These are phyloP conservation scores for Lepiota venenata DNA, from an alignment of 768 basidiomycete species.

Conservation along the genomic window DNA sequence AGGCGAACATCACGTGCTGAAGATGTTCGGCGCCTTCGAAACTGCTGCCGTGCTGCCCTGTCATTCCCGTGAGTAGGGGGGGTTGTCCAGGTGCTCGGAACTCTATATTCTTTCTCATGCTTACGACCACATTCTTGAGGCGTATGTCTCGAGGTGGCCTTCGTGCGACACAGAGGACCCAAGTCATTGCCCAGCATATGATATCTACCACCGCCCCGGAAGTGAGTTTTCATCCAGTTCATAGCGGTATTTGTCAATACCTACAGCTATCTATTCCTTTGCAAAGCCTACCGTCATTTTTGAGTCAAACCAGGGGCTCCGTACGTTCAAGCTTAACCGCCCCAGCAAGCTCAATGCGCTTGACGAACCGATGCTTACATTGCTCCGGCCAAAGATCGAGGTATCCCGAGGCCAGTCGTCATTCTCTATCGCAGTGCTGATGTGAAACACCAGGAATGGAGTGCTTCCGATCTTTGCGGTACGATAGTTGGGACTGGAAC, in stretches of 20 bases:
- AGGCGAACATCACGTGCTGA: constrained; percentile 3
- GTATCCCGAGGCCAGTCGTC: constrained; percentile 31
- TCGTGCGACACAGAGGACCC: constrained; percentile 36
- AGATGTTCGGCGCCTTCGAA: background rate
- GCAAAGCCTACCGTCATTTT: constrained; percentile 57
- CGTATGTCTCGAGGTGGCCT: constrained; percentile 39
- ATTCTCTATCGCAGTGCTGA: constrained; percentile 7
- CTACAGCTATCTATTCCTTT: background rate
- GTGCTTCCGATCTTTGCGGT: constrained; percentile 62
- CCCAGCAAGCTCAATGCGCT: constrained; percentile 80
- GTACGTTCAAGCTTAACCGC: constrained; percentile 79
- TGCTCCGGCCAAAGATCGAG: constrained; percentile 72
- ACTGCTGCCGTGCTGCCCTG: constrained; percentile 1
- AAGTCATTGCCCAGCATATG: constrained; percentile 47
- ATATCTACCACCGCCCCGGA: constrained; percentile 38
- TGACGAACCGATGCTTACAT: constrained; percentile 70
- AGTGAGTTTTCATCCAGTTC: constrained; percentile 24
- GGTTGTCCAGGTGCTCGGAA: constrained; percentile 2
- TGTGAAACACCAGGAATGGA: constrained; percentile 60
- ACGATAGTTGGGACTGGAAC: constrained; percentile 70
- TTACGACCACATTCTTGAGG: constrained; percentile 27
- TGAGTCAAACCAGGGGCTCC: constrained; percentile 57
- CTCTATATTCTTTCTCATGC: constrained; percentile 22
- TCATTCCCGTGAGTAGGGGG: constrained; percentile 2
- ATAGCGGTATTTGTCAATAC: background rate